phyloP scores from a whole-genome alignment of 2,329 filamentous ascomycete genomes.

The Botrytis pseudocinerea region DNA sequence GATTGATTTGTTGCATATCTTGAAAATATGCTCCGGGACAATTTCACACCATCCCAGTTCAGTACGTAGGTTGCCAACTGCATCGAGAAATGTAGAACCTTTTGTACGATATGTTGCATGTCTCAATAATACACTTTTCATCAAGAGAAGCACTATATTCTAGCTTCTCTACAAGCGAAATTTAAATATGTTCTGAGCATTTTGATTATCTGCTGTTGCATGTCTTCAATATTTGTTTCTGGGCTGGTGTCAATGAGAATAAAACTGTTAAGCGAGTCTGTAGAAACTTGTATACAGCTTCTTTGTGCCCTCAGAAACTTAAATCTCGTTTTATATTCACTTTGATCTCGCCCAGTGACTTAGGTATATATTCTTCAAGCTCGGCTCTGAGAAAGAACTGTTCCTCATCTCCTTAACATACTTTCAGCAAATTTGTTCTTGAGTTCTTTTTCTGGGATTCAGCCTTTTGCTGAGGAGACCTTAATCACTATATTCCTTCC shows the following conservation, averaged over 20 bases:
- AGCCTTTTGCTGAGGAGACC: not conserved
- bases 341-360: not conserved
- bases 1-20: not conserved
- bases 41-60: not conserved
- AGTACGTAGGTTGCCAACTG: not conserved
- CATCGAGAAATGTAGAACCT: not conserved
- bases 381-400: not conserved
- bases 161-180: not conserved
- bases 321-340: not conserved
- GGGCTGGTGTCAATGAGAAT: not conserved
- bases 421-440: not conserved
- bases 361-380: not conserved
- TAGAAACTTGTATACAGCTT: not conserved
- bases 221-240: not conserved
- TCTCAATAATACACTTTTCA: not conserved
- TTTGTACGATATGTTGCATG: not conserved
- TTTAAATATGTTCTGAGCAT: not conserved
- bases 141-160: not conserved
- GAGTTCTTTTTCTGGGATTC: not conserved
- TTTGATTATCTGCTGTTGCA: not conserved
- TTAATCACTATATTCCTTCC: not conserved
- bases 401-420: not conserved
- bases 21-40: not conserved
- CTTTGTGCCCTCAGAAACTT: fast-evolving
- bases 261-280: not conserved